Conservation (phyloP, 208 protist species). For the Trypanosoma theileri region DNA sequence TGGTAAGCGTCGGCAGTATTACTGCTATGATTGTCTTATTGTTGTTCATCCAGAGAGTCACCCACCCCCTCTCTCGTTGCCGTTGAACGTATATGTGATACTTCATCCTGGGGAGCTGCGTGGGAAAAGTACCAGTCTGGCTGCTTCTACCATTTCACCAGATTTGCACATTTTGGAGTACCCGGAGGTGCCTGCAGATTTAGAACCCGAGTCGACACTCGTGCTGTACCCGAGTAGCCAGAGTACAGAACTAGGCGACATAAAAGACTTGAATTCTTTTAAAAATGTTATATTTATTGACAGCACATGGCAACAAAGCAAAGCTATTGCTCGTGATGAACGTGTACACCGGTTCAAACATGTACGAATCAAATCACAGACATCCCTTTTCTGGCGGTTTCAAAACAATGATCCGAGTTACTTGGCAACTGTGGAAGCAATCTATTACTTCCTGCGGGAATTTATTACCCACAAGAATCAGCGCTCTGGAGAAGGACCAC, state of each 20-base stretch:
- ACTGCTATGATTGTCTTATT: constrained; percentile 90
- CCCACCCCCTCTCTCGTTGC: constrained; percentile 68
- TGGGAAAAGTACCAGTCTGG: constrained; percentile 92
- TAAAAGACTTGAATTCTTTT: constrained; percentile 68
- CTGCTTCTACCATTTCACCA: constrained; percentile 87
- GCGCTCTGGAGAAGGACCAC: background rate
- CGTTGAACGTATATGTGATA: constrained; percentile 85
- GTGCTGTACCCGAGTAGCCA: constrained; percentile 86
- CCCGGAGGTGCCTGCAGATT: constrained; percentile 56
- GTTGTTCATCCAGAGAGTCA: constrained; percentile 83
- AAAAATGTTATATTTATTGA: constrained; percentile 94
- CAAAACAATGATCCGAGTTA: constrained; percentile 91
- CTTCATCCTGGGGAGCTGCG: constrained; percentile 88
- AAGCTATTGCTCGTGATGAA: constrained; percentile 79
- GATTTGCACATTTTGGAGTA: constrained; percentile 82
- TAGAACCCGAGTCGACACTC: constrained; percentile 68
- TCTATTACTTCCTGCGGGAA: constrained; percentile 93
- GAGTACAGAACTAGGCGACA: constrained; percentile 69
- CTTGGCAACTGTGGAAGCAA: constrained; percentile 94
- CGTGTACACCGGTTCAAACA: constrained; percentile 75
- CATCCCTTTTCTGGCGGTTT: constrained; percentile 94
- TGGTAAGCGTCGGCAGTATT: constrained; percentile 74
- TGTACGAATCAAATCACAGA: constrained; percentile 78
- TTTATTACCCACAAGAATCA: constrained; percentile 76
- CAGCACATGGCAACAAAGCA: constrained; percentile 93